Evolutionary conservation across 768 basidiomycete genomes (phyloP), one percentile per base, ranked within the genome.

Genomic region (Collybia nuda): DNA sequence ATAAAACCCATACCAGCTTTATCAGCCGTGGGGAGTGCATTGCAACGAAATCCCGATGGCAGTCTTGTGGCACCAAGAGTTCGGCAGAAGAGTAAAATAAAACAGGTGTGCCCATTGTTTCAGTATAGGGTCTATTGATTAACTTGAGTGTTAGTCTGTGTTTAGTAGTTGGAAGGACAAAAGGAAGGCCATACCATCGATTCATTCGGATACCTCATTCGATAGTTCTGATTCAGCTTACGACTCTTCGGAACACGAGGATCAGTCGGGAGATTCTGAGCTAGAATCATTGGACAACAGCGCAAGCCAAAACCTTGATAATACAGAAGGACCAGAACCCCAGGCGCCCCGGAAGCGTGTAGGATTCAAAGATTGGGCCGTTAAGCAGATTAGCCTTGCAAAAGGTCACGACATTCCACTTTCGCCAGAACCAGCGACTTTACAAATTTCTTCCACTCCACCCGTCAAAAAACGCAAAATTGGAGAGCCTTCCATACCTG

Each of bases 321-420:
- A 8, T 17, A 39, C n/a, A 8, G 46, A 28, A 56, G 44, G 48
- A 53, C 12, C 47, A 56, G 5, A 54, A 59, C 57, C 60, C 14
- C 53, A 57, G 19, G 60, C 56, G 45, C 65, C 56, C 44, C 75
- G 69, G 58, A 82, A 75, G 52, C 62, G 64, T 23, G 59, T 71
- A 3, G 79, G 81, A 6, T 98, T 97, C 79, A 97, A 97, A 64
- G 76, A 85, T 36, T 97, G 95, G 95, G 95, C 94, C 0, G 62
- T 85, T 53, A 80, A 86, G 48, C 93, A 97, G 62, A 76, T 90
- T 45, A 83, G 74, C 44, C 54, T 66, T 28, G 70, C 73, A 11
- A 80, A 76, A 59, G 71, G 74, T 4, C 69, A 72, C 48, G 59
- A 47, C 26, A 51, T 51, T 47, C 54, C 61, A 12, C 37, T 56